Evolutionary conservation across 495 filamentous ascomycete species (phyloP).

Genomic region (Annulohypoxylon maeteangense): DNA sequence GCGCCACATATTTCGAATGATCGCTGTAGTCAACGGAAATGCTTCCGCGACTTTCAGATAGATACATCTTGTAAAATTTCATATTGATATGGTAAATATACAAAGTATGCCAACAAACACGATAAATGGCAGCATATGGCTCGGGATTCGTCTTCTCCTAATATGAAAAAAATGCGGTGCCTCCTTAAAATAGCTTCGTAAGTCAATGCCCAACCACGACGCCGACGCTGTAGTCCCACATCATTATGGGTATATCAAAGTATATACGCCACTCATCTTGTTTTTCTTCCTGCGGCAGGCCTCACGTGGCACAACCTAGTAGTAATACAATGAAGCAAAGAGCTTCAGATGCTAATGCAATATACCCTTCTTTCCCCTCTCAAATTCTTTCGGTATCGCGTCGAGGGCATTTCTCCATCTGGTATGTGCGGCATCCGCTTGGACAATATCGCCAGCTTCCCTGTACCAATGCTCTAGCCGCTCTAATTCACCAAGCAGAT

Average conservation of each 20-base stretch:
- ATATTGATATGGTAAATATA: conserved; percentile 19
- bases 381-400: conserved; percentile 43
- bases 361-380: conserved; percentile 28
- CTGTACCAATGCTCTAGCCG: conserved; percentile 45
- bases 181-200: neutral
- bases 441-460: conserved; percentile 39
- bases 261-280: neutral
- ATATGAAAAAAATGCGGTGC: conserved; percentile 18
- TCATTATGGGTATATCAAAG: neutral
- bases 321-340: neutral
- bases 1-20: conserved; percentile 14
- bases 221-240: conserved; percentile 26
- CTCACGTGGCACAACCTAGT: conserved; percentile 1
- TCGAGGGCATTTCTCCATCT: conserved; percentile 44
- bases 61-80: neutral
- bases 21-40: neutral
- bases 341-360: conserved; percentile 21
- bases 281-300: neutral
- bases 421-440: conserved; percentile 34
- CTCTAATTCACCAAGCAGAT: conserved; percentile 46
- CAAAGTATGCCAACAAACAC: neutral
- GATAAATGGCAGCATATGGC: neutral
- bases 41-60: neutral
- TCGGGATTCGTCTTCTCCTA: conserved; percentile 30
- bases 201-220: conserved; percentile 19